These are phyloP conservation scores for Lumnitzera littorea DNA, from an alignment of 345 rosid genomes.

Conservation along the genomic window DNA sequence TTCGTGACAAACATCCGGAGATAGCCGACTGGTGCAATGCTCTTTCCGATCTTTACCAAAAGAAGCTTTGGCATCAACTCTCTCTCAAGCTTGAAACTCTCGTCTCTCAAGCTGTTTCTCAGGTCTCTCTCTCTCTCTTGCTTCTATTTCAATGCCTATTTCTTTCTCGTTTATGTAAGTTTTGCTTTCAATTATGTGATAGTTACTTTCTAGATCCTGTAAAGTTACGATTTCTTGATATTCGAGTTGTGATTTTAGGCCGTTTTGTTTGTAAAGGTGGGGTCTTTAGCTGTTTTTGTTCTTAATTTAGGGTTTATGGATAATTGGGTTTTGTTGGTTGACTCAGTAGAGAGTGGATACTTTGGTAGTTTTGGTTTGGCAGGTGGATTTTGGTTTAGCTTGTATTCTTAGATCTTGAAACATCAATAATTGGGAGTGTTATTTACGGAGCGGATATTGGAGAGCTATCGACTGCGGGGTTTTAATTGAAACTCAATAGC, in stretches of 20 bases:
- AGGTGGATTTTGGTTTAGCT: background rate
- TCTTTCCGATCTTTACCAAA: constrained; percentile 90
- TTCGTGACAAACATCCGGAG: constrained; percentile 67
- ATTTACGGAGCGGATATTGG: too few relatives aligned
- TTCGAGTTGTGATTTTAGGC: too few relatives aligned
- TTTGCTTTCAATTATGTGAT: background rate
- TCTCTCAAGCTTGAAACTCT: constrained; percentile 96
- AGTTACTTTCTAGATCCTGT: background rate
- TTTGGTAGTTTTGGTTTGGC: background rate
- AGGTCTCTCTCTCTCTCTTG: constrained; percentile 32
- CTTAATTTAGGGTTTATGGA: background rate
- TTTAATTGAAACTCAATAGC: too few relatives aligned
- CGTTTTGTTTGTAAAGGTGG: too few relatives aligned
- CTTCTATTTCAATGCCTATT: background rate
- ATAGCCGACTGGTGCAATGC: constrained; percentile 87
- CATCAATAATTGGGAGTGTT: too few relatives aligned
- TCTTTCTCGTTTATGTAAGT: background rate
- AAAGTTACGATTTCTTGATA: too few relatives aligned
- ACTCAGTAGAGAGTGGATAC: too few relatives aligned
- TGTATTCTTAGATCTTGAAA: too few relatives aligned
- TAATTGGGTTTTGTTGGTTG: background rate
- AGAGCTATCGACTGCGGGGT: too few relatives aligned
- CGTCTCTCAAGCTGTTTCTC: constrained; percentile 74
- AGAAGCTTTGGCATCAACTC: constrained; percentile 99
- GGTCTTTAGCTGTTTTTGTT: background rate